These are phyloP conservation scores for Tagetes erecta DNA, from an alignment of 129 eudicot species.

Conservation along the genomic window DNA sequence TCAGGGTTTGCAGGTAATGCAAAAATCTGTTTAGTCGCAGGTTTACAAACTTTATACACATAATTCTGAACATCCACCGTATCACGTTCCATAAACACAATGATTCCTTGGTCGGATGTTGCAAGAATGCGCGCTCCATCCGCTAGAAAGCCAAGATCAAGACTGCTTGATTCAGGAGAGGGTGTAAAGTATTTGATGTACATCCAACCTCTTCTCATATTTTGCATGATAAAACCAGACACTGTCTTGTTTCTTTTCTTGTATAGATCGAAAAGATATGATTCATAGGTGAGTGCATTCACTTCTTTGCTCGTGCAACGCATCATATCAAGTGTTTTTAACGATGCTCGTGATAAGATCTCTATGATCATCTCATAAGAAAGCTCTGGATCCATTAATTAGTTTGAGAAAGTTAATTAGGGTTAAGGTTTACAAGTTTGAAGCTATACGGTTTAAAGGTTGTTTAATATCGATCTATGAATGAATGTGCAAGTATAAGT, in stretches of 20 bases:
- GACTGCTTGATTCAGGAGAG: background rate
- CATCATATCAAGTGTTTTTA: conserved; percentile 19
- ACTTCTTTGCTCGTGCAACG: conserved; percentile 17
- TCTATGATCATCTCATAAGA: conserved; percentile 14
- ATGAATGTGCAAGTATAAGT: background rate
- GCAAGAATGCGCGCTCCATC: conserved; percentile 1
- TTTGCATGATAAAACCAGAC: conserved; percentile 22
- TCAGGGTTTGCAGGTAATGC: conserved; percentile 20
- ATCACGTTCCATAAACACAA: conserved; percentile 3
- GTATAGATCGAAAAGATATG: conserved; percentile 2
- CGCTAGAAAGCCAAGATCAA: conserved; percentile 19
- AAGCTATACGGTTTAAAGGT: background rate
- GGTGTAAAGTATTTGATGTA: conserved; percentile 21
- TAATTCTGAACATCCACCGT: background rate
- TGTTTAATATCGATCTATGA: background rate
- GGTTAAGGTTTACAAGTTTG: background rate
- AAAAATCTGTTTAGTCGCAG: conserved; percentile 18
- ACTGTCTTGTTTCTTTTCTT: conserved; percentile 11
- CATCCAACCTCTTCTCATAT: background rate
- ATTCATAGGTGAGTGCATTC: background rate
- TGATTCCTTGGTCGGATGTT: conserved; percentile 19
- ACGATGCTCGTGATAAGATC: conserved; percentile 17
- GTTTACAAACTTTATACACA: conserved; percentile 26
- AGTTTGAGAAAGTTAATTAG: background rate
- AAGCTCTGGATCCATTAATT: conserved; percentile 17